Evolutionary conservation across 225 moss, liverwort and hornwort species (phyloP).

Genomic region (Polytrichum commune): DNA sequence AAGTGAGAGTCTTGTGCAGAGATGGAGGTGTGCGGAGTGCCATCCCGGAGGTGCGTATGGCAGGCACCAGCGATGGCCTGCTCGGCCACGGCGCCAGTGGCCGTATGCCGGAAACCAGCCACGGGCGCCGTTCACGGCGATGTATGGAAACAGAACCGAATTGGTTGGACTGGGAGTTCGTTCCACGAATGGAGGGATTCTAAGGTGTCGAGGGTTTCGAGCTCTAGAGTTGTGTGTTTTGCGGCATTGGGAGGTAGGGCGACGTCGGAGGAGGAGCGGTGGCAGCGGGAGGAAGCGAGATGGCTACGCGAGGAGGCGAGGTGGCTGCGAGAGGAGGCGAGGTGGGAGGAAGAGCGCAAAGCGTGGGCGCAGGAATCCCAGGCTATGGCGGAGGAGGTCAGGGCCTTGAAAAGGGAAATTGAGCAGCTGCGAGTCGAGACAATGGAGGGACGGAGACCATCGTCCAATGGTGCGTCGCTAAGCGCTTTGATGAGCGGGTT

Average conservation of each 20-base stretch:
- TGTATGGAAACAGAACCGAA: background rate
- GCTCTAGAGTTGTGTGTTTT: background rate
- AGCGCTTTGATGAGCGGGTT: constrained; percentile 59
- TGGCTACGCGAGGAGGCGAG: constrained; percentile 83
- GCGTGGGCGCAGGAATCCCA: constrained; percentile 27
- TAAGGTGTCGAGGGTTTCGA: background rate
- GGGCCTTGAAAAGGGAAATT: constrained; percentile 50
- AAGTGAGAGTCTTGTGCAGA: too few relatives aligned
- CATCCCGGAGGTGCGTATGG: background rate
- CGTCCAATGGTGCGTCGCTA: constrained; percentile 36
- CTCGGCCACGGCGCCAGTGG: background rate
- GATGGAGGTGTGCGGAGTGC: background rate
- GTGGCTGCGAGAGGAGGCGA: constrained; percentile 71
- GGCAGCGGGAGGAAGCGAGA: constrained; percentile 79
- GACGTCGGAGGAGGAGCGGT: constrained; percentile 38
- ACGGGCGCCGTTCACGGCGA: background rate
- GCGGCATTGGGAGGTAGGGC: constrained; percentile 1
- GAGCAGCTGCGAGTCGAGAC: constrained; percentile 38
- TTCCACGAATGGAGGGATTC: background rate
- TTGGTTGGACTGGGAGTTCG: background rate
- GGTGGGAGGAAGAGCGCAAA: constrained; percentile 56
- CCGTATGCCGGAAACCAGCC: background rate
- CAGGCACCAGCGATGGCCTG: background rate
- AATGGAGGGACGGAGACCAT: constrained; percentile 22
- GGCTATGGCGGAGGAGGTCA: constrained; percentile 50